These are phyloP conservation scores for Cyclotella choctawhatcheeana DNA, from an alignment of 108 stramenopile genomes.

Conservation along the genomic window DNA sequence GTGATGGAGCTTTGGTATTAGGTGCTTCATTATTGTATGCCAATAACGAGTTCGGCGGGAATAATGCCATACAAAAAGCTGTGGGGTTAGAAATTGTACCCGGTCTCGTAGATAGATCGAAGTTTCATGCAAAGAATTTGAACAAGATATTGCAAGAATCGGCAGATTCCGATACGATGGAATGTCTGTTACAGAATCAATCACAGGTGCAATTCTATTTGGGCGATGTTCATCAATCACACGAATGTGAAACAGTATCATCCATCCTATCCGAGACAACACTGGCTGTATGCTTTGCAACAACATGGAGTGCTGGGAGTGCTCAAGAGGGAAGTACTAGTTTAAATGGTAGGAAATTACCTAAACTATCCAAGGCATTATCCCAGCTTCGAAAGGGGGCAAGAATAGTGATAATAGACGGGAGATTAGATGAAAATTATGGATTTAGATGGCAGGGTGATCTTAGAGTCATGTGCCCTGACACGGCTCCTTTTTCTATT, in stretches of 20 bases:
- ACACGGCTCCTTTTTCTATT: slow-evolving; percentile 51
- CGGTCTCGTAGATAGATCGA: slow-evolving; percentile 34
- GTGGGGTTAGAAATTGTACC: slow-evolving; percentile 46
- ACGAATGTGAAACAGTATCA: not conserved
- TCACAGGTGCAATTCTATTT: slow-evolving; percentile 22
- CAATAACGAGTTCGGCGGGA: not conserved
- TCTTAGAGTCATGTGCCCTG: slow-evolving; percentile 35
- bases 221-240: slow-evolving; percentile 25
- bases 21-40: slow-evolving; percentile 45
- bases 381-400: slow-evolving; percentile 20
- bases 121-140: slow-evolving; percentile 18
- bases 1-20: slow-evolving; percentile 45
- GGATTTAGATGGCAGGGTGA: slow-evolving; percentile 39
- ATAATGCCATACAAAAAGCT: slow-evolving; percentile 26
- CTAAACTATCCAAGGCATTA: slow-evolving; percentile 28
- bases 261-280: slow-evolving; percentile 28
- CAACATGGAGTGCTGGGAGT: slow-evolving; percentile 46
- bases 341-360: slow-evolving; percentile 29
- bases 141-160: slow-evolving; percentile 2
- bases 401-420: slow-evolving; percentile 43
- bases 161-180: not conserved
- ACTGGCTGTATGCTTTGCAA: slow-evolving; percentile 51
- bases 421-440: slow-evolving; percentile 31
- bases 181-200: not conserved
- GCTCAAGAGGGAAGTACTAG: slow-evolving; percentile 4